These are phyloP conservation scores for Russula sp. DNA, from an alignment of 768 basidiomycete genomes.

Conservation along the genomic window DNA sequence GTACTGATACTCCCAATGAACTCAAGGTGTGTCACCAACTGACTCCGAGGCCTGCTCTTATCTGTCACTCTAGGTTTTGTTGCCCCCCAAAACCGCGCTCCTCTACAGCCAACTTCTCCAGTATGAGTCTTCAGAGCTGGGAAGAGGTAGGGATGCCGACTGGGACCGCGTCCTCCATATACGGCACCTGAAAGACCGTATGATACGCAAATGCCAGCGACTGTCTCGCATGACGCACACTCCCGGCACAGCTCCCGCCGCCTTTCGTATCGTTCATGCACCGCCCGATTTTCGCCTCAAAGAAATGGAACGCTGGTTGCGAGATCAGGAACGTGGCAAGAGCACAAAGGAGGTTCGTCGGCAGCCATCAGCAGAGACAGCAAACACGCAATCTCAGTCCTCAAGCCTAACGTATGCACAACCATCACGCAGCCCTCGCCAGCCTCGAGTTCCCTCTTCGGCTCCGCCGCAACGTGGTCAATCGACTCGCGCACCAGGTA, in stretches of 20 bases:
- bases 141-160: conserved; percentile 51
- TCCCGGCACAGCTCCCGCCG: conserved; percentile 39
- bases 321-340: conserved; percentile 42
- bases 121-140: conserved; percentile 58
- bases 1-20: conserved; percentile 73
- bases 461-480: conserved; percentile 10
- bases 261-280: conserved; percentile 65
- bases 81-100: conserved; percentile 63
- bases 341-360: conserved; percentile 22
- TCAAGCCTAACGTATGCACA: conserved; percentile 26
- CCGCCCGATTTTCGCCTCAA: conserved; percentile 71
- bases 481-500: conserved; percentile 13
- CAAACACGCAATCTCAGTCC: conserved; percentile 31
- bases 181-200: conserved; percentile 74
- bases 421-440: conserved; percentile 14
- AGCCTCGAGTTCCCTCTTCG: conserved; percentile 7
- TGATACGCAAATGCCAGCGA: conserved; percentile 76
- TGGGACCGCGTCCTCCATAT: conserved; percentile 74
- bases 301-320: conserved; percentile 78
- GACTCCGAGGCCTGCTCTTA: conserved; percentile 13
- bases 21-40: conserved; percentile 49
- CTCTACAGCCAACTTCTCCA: conserved; percentile 66
- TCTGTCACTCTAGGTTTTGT: conserved; percentile 51
- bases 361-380: conserved; percentile 42
- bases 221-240: conserved; percentile 49